phyloP scores from a whole-genome alignment of 805 yeast species.

The Wickerhamomyces pijperi region DNA sequence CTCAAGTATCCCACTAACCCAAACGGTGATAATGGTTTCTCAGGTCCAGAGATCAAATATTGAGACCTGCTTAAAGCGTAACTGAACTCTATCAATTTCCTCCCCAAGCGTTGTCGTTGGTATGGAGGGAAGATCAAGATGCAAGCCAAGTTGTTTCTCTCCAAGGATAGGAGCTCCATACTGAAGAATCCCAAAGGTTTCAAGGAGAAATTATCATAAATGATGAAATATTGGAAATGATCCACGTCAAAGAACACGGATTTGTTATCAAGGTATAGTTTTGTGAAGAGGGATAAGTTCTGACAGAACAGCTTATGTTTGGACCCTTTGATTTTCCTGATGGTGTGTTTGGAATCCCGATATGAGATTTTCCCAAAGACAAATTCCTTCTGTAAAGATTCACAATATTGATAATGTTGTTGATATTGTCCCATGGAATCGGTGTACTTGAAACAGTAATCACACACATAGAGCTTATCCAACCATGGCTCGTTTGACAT shows the following conservation, averaged over 20 bases:
- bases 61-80: slow-evolving; percentile 64
- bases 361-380: slow-evolving; percentile 64
- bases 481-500: slow-evolving; percentile 48
- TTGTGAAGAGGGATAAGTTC: slow-evolving; percentile 73
- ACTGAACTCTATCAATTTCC: slow-evolving; percentile 71
- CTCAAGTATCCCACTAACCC: slow-evolving; percentile 64
- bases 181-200: slow-evolving; percentile 88
- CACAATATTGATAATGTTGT: slow-evolving; percentile 27
- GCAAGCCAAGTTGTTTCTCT: slow-evolving; percentile 81
- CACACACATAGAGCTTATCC: slow-evolving; percentile 61
- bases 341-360: slow-evolving; percentile 40
- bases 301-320: slow-evolving; percentile 65
- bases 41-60: slow-evolving; percentile 74
- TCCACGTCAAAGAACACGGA: slow-evolving; percentile 76
- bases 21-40: slow-evolving; percentile 75
- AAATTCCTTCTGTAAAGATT: background rate
- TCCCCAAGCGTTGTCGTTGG: slow-evolving; percentile 70
- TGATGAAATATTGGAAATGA: slow-evolving; percentile 67
- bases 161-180: slow-evolving; percentile 68
- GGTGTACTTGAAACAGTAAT: slow-evolving; percentile 75
- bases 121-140: slow-evolving; percentile 87
- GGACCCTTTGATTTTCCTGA: slow-evolving; percentile 59
- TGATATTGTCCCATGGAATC: slow-evolving; percentile 31
- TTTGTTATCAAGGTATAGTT: slow-evolving; percentile 81
- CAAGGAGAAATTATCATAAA: slow-evolving; percentile 39